These are phyloP conservation scores for Coccomyxa sp. DNA, from an alignment of 139 green algal species.

Conservation along the genomic window DNA sequence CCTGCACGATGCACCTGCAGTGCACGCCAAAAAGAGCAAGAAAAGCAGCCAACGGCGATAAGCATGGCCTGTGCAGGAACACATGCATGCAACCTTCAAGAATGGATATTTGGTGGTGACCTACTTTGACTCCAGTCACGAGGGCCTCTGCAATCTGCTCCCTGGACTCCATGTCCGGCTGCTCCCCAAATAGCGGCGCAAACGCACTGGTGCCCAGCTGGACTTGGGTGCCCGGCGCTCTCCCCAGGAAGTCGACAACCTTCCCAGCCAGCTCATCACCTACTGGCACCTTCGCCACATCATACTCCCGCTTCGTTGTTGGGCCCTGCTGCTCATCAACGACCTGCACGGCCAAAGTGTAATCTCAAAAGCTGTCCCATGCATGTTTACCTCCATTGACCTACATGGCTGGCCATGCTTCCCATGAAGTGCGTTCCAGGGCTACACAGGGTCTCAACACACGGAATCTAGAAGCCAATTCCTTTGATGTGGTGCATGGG, in stretches of 20 bases:
- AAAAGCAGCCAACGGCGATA: neutral
- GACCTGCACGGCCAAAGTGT: conserved; percentile 37
- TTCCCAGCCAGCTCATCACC: conserved; percentile 2
- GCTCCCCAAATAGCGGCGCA: conserved; percentile 60
- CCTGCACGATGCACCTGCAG: neutral
- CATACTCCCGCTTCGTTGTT: conserved; percentile 74
- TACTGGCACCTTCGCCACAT: conserved; percentile 40
- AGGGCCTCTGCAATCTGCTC: conserved; percentile 74
- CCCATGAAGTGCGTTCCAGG: too few relatives aligned
- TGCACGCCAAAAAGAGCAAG: neutral
- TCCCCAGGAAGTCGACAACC: conserved; percentile 52
- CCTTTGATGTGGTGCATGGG: neutral
- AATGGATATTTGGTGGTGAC: too few relatives aligned
- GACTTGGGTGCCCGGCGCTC: conserved; percentile 5
- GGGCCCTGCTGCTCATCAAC: conserved; percentile 66
- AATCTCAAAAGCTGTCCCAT: neutral
- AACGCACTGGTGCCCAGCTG: conserved; percentile 26
- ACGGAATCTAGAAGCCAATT: neutral
- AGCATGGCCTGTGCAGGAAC: too few relatives aligned
- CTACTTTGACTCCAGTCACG: conserved; percentile 65
- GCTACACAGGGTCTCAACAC: too few relatives aligned
- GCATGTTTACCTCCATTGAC: neutral
- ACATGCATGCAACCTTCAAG: too few relatives aligned
- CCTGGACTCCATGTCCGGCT: conserved; percentile 64
- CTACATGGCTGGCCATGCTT: too few relatives aligned